phyloP scores from a whole-genome alignment of 2,329 filamentous ascomycete species.

The Alternaria sp. region DNA sequence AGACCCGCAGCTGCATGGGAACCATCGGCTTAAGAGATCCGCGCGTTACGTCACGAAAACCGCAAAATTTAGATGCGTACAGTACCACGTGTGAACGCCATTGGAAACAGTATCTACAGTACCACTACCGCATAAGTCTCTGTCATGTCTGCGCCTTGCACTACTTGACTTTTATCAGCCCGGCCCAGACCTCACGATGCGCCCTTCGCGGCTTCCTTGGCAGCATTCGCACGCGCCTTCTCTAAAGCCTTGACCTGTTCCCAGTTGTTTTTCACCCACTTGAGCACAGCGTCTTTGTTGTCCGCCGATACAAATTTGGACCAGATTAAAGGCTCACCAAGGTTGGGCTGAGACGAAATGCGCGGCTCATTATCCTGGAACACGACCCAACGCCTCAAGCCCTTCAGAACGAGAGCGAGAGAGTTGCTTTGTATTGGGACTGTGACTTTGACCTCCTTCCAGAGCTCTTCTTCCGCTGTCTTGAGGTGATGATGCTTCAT shows the following conservation, averaged over 20 bases:
- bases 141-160: background rate
- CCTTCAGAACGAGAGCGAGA: conserved; percentile 31
- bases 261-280: conserved; percentile 44
- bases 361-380: conserved; percentile 31
- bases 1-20: conserved; percentile 17
- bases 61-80: conserved; percentile 5
- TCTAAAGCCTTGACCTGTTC: conserved; percentile 36
- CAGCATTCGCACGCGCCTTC: conserved; percentile 27
- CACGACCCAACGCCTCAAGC: conserved; percentile 44
- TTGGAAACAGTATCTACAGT: background rate
- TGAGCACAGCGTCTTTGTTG: conserved; percentile 21
- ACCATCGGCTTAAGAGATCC: conserved; percentile 26
- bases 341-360: conserved; percentile 20
- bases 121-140: background rate
- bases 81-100: background rate
- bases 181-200: background rate
- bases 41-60: conserved; percentile 14
- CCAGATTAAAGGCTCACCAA: conserved; percentile 31
- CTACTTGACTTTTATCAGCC: background rate
- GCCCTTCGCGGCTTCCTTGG: conserved; percentile 13
- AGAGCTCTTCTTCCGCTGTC: conserved; percentile 49
- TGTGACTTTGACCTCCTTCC: conserved; percentile 52
- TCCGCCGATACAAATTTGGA: conserved; percentile 14
- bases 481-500: conserved; percentile 49
- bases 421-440: conserved; percentile 36